Conservation (phyloP, 306 rosid genomes). For the Vicia faba region DNA sequence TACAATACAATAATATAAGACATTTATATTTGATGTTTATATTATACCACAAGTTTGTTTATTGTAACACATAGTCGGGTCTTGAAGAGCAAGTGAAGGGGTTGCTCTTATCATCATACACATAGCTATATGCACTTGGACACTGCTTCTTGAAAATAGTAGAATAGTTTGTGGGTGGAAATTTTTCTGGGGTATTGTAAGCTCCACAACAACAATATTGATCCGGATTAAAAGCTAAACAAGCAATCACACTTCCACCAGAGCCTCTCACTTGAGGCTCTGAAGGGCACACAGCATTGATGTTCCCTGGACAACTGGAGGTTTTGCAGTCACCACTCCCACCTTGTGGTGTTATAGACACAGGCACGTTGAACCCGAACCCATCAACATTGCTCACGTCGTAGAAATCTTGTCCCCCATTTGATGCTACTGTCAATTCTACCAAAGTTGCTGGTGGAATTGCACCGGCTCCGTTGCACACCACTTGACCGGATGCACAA, state of each 20-base stretch:
- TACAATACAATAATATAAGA: too few relatives aligned
- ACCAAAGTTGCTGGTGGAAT: too few relatives aligned
- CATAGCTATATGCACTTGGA: slow-evolving; percentile 70
- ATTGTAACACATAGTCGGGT: slow-evolving; percentile 46
- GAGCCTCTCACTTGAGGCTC: slow-evolving; percentile 39
- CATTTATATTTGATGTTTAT: too few relatives aligned
- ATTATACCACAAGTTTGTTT: too few relatives aligned
- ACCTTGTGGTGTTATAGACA: too few relatives aligned
- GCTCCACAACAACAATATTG: slow-evolving; percentile 56
- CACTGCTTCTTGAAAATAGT: slow-evolving; percentile 51
- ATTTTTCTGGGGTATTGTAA: slow-evolving; percentile 7
- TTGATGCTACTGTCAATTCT: too few relatives aligned
- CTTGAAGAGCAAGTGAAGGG: slow-evolving; percentile 53
- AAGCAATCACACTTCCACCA: slow-evolving; percentile 47
- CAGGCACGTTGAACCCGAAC: too few relatives aligned
- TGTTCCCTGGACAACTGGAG: slow-evolving; percentile 39
- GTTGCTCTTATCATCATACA: slow-evolving; percentile 54
- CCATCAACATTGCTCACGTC: too few relatives aligned
- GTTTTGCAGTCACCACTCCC: slow-evolving; percentile 42
- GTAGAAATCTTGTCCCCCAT: too few relatives aligned
- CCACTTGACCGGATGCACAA: too few relatives aligned
- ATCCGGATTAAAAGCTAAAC: slow-evolving; percentile 49
- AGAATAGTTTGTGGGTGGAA: slow-evolving; percentile 55
- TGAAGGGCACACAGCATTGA: slow-evolving; percentile 43
- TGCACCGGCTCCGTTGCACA: too few relatives aligned